Evolutionary conservation across 164 flowering plant genomes (phyloP).

Genomic region (Dillenia turbinata): DNA sequence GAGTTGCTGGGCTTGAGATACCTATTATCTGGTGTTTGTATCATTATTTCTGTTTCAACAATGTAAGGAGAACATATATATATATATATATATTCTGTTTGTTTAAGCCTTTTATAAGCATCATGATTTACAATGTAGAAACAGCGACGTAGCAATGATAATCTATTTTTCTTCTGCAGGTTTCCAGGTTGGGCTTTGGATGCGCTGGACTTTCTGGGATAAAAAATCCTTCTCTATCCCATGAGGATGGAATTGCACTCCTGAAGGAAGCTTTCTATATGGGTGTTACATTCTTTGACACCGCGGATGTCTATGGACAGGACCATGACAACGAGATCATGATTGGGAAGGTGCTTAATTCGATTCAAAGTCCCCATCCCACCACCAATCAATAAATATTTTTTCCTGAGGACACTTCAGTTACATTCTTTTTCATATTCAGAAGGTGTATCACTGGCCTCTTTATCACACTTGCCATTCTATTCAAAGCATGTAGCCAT

Average conservation of each 20-base stretch:
- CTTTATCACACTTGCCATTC: too few relatives aligned
- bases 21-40: not conserved
- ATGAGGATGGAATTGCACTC: constrained; percentile 24
- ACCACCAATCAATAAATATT: too few relatives aligned
- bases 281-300: constrained; percentile 32
- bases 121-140: not conserved
- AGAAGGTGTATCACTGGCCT: too few relatives aligned
- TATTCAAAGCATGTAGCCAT: too few relatives aligned
- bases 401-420: too few relatives aligned
- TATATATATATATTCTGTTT: not conserved
- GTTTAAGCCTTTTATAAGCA: not conserved
- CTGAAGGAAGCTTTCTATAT: constrained; percentile 21
- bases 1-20: not conserved
- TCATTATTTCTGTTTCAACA: not conserved
- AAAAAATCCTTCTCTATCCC: constrained; percentile 18
- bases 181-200: constrained; percentile 28
- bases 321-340: constrained; percentile 18
- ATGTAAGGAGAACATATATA: too few relatives aligned
- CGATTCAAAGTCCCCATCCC: not conserved
- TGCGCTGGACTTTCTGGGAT: constrained; percentile 20
- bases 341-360: constrained; percentile 27
- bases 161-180: constrained; percentile 9
- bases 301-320: constrained; percentile 25
- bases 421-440: too few relatives aligned
- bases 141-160: not conserved